These are phyloP conservation scores for Podospora pseudocomata DNA, from an alignment of 495 filamentous ascomycete genomes.

Conservation along the genomic window DNA sequence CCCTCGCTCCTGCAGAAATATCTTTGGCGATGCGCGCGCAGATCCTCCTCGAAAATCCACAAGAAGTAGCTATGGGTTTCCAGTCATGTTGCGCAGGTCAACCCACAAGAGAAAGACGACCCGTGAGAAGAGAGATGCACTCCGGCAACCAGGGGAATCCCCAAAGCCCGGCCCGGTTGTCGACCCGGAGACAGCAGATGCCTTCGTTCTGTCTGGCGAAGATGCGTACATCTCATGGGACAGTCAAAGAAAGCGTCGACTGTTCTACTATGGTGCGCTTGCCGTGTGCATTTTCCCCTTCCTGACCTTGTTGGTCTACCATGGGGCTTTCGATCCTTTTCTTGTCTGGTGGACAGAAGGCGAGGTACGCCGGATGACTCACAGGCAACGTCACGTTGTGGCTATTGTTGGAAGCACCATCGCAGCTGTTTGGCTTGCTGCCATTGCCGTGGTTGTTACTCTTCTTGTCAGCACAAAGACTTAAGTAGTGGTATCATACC, in stretches of 20 bases:
- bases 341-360: constrained; percentile 37
- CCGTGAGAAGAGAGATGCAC: neutral
- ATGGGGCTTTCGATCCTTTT: constrained; percentile 25
- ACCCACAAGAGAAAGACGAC: constrained; percentile 12
- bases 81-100: constrained; percentile 9
- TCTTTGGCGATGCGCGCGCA: constrained; percentile 13
- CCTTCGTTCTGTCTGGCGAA: constrained; percentile 12
- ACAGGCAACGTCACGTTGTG: constrained; percentile 26
- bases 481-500: neutral
- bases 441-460: constrained; percentile 13
- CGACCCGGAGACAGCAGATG: constrained; percentile 15
- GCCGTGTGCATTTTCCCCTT: constrained; percentile 34
- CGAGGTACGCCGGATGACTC: constrained; percentile 29
- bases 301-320: constrained; percentile 29
- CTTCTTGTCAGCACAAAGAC: constrained; percentile 11
- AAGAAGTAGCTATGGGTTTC: constrained; percentile 12
- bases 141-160: neutral
- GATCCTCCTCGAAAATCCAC: constrained; percentile 8
- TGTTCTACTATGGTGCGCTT: constrained; percentile 32
- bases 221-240: constrained; percentile 31
- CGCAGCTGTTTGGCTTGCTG: constrained; percentile 19
- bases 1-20: constrained; percentile 17
- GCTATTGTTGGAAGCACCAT: constrained; percentile 24
- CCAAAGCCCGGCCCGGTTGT: constrained; percentile 1
- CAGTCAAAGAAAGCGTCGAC: constrained; percentile 21